A percentile compares a stretch with the other conserved stretches of the same genome.
These are phyloP conservation scores for Solanum acaule DNA, from an alignment of 257 asterid genomes.

Conservation along the genomic window DNA sequence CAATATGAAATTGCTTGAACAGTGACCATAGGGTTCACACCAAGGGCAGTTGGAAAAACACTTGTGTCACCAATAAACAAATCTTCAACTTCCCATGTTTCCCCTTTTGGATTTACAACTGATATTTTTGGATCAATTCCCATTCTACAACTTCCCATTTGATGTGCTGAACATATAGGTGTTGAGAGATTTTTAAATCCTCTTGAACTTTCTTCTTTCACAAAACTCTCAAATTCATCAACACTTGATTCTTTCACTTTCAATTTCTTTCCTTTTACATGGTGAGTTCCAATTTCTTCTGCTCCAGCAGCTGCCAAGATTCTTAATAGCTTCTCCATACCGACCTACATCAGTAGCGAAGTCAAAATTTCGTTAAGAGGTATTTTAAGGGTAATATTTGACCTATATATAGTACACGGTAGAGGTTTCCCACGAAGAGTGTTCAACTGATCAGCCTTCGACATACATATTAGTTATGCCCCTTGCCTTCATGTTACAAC, in stretches of 20 bases:
- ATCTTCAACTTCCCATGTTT: conserved; percentile 75
- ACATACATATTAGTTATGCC: not conserved
- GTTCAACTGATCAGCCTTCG: not conserved
- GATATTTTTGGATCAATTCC: conserved; percentile 50
- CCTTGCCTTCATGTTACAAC: not conserved
- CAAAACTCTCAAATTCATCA: conserved; percentile 48
- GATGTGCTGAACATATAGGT: conserved; percentile 78
- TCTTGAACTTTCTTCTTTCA: conserved; percentile 49
- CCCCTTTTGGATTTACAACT: conserved; percentile 49
- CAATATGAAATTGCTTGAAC: conserved; percentile 78
- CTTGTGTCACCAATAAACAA: conserved; percentile 74
- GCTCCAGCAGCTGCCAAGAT: conserved; percentile 78
- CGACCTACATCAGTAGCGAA: conserved; percentile 1
- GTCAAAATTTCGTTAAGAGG: not conserved
- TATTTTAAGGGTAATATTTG: not conserved
- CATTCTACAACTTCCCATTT: conserved; percentile 95
- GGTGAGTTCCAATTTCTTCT: conserved; percentile 76
- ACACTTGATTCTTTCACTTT: conserved; percentile 35
- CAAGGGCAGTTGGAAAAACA: conserved; percentile 82
- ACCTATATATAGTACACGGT: not conserved
- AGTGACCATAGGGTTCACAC: conserved; percentile 92
- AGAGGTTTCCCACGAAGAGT: not conserved
- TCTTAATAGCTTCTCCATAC: conserved; percentile 51
- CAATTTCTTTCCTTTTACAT: conserved; percentile 34
- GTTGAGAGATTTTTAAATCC: conserved; percentile 29